phyloP scores from a whole-genome alignment of 331 rosid species.

The Quercus phellos region DNA sequence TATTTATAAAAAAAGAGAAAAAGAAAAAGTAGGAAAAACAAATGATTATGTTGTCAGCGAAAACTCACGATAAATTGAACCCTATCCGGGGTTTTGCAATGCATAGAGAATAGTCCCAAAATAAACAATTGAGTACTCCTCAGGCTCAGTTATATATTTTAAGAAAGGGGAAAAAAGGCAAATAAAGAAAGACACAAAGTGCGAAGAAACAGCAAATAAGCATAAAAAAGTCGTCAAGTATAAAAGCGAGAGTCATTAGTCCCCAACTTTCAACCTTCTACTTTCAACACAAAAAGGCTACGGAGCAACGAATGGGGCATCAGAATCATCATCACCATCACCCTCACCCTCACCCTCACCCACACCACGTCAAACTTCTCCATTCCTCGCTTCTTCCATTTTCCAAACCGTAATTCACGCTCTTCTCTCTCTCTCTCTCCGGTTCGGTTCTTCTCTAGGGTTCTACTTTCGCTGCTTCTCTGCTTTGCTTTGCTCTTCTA shows the following conservation, averaged over 20 bases:
- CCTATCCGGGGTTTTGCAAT: too few species aligned
- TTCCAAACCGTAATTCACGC: constrained; percentile 42
- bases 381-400: constrained; percentile 24
- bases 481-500: constrained; percentile 7
- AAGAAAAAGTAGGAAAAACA: too few species aligned
- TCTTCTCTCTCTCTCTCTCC: constrained; percentile 25
- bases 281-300: constrained; percentile 19
- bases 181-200: neutral
- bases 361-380: constrained; percentile 28
- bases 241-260: neutral
- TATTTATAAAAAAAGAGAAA: too few species aligned
- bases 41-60: too few species aligned
- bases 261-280: constrained; percentile 7
- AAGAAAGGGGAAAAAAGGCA: neutral
- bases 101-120: neutral
- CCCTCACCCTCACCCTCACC: neutral
- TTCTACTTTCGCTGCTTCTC: constrained; percentile 9
- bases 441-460: constrained; percentile 27
- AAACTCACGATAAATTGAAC: too few species aligned
- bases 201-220: neutral
- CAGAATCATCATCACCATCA: constrained; percentile 36
- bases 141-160: constrained; percentile 19
- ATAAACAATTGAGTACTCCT: neutral
- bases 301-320: constrained; percentile 38
- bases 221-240: neutral